Evolutionary conservation across 257 asterid genomes (phyloP).

Genomic region (Solanum okadae): DNA sequence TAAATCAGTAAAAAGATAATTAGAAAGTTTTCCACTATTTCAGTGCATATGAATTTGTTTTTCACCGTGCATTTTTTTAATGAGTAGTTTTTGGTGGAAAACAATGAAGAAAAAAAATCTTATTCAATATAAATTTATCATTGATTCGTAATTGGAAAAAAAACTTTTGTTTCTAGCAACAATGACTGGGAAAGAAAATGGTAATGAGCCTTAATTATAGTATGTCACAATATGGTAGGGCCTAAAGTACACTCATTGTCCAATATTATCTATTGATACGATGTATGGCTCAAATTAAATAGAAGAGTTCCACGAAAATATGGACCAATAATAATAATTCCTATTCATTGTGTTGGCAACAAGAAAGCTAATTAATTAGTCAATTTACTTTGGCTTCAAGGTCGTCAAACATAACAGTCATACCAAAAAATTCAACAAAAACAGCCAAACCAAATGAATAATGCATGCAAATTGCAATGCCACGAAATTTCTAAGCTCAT

Average conservation of each 20-base stretch:
- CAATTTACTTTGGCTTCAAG: neutral
- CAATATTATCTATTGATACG: neutral
- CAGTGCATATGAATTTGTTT: too few species aligned
- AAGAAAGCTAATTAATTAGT: neutral
- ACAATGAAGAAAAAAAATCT: too few species aligned
- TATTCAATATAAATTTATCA: too few species aligned
- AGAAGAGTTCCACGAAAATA: neutral
- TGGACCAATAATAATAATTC: neutral
- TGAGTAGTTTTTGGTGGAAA: too few species aligned
- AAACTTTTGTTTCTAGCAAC: rapidly evolving
- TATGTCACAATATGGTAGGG: neutral
- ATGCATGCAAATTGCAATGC: neutral
- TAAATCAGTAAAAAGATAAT: too few species aligned
- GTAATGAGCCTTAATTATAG: neutral
- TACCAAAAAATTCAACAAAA: neutral
- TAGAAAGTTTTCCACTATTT: neutral
- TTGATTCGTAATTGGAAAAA: too few species aligned
- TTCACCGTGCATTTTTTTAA: rapidly evolving
- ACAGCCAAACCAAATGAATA: neutral
- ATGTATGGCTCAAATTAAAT: neutral
- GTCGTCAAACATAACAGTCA: neutral
- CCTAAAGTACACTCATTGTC: neutral
- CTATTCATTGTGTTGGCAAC: neutral
- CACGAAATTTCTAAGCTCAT: neutral
- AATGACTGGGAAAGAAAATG: neutral